phyloP scores from a whole-genome alignment of 2,329 filamentous ascomycete genomes.

The Ophiostoma australiae region DNA sequence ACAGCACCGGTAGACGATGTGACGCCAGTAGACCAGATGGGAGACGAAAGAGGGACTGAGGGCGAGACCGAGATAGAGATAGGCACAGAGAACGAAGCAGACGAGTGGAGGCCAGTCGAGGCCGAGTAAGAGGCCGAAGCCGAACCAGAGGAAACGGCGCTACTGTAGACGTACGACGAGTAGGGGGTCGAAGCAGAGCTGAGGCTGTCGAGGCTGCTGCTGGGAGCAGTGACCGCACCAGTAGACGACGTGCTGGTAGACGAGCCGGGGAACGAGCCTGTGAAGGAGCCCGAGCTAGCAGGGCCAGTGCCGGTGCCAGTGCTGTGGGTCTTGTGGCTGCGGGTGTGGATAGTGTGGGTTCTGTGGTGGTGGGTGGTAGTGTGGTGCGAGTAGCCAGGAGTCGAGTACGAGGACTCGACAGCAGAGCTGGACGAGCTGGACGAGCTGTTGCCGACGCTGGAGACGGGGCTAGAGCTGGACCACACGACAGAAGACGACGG shows the following conservation, averaged over 20 bases:
- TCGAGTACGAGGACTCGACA: conserved; percentile 9
- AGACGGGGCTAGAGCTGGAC: conserved; percentile 1
- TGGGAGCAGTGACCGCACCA: neutral
- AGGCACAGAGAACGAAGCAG: neutral
- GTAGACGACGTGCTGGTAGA: neutral
- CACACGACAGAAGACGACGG: neutral
- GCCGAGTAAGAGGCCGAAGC: neutral
- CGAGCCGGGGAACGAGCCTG: conserved; percentile 12
- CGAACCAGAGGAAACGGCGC: neutral
- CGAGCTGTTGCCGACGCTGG: conserved; percentile 3
- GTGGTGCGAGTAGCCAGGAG: neutral
- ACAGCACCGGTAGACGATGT: neutral
- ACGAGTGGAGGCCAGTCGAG: neutral
- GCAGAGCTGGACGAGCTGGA: neutral
- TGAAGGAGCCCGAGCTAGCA: neutral
- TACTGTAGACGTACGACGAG: conserved; percentile 13
- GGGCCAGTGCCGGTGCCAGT: neutral
- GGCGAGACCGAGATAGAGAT: neutral
- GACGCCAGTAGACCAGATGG: neutral
- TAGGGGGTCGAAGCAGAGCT: conserved; percentile 5
- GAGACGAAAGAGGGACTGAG: neutral
- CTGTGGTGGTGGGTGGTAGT: neutral
- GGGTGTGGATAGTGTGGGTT: neutral
- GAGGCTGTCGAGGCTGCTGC: neutral
- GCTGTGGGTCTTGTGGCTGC: neutral